These are phyloP conservation scores for Orbilia brochopaga DNA, from an alignment of 2,329 filamentous ascomycete genomes.

Conservation along the genomic window DNA sequence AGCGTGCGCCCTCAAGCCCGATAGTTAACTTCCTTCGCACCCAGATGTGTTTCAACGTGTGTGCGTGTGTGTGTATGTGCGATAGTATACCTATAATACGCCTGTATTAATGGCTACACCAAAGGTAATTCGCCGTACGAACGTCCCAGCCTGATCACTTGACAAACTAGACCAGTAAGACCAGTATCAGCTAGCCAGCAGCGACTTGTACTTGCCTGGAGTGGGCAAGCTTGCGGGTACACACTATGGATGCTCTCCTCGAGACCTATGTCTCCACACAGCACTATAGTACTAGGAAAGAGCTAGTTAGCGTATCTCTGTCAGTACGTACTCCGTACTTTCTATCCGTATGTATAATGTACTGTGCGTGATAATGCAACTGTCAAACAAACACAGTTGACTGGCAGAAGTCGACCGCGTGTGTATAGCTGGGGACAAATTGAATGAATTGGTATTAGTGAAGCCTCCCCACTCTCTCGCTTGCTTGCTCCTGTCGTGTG, in stretches of 20 bases:
- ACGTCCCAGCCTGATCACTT: constrained; percentile 34
- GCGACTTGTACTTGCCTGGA: too few relatives aligned
- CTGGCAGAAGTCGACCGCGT: not conserved
- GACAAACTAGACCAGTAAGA: constrained; percentile 27
- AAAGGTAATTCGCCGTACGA: constrained; percentile 6
- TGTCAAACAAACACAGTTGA: constrained; percentile 30
- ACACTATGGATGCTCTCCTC: too few relatives aligned
- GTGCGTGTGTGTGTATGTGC: not conserved
- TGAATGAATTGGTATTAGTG: too few relatives aligned
- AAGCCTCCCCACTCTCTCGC: constrained; percentile 11
- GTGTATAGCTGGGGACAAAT: too few relatives aligned
- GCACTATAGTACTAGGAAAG: too few relatives aligned
- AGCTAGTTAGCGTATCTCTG: too few relatives aligned
- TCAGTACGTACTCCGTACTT: too few relatives aligned
- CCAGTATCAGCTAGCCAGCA: too few relatives aligned
- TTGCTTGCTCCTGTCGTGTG: constrained; percentile 39
- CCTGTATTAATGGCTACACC: not conserved
- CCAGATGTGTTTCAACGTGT: not conserved
- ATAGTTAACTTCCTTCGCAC: constrained; percentile 1
- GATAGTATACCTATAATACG: not conserved
- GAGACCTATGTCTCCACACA: too few relatives aligned
- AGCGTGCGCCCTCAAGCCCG: too few relatives aligned
- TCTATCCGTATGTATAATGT: constrained; percentile 8
- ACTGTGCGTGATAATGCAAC: constrained; percentile 46
- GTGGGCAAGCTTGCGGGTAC: too few relatives aligned